Percentiles rank a stretch among this genome's conserved stretches.
phyloP scores from a whole-genome alignment of 1,284 basidiomycete genomes.

The Ustilago shanxiensis region DNA sequence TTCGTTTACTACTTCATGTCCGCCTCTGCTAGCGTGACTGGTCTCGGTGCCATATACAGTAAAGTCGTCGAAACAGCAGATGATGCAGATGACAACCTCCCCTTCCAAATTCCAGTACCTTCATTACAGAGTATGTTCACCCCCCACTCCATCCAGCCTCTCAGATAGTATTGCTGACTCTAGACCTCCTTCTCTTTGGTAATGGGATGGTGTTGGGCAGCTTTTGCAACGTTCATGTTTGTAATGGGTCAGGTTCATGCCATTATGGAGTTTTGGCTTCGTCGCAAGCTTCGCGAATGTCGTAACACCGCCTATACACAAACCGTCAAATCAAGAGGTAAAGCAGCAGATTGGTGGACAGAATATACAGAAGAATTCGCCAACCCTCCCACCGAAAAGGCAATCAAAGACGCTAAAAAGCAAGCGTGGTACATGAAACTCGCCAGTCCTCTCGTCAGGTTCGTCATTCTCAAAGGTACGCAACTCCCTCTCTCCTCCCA shows the following conservation, averaged over 20 bases:
- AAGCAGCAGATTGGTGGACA: conserved; percentile 65
- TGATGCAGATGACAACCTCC: conserved; percentile 34
- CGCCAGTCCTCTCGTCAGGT: conserved; percentile 52
- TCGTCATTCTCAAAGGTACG: conserved; percentile 58
- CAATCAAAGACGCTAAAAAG: conserved; percentile 58
- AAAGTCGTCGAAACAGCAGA: conserved; percentile 48
- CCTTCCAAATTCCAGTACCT: conserved; percentile 52
- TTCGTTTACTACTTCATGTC: conserved; percentile 65
- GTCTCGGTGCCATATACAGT: conserved; percentile 36
- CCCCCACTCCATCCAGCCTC: neutral
- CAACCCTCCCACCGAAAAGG: conserved; percentile 61
- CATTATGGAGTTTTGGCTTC: conserved; percentile 65
- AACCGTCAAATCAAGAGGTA: conserved; percentile 64
- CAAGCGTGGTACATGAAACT: conserved; percentile 56
- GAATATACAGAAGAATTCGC: conserved; percentile 66
- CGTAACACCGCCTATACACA: conserved; percentile 60
- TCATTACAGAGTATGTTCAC: conserved; percentile 30
- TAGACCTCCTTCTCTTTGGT: too few relatives aligned
- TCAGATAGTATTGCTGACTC: neutral
- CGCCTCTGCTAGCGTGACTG: conserved; percentile 53
- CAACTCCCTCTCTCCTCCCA: neutral
- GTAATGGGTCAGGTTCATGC: conserved; percentile 63
- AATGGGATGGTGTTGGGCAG: neutral
- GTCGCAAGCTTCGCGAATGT: conserved; percentile 53
- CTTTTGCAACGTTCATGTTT: conserved; percentile 66